These are phyloP conservation scores for Euptelea pleiosperma DNA, from an alignment of 164 flowering plant species.

Conservation along the genomic window DNA sequence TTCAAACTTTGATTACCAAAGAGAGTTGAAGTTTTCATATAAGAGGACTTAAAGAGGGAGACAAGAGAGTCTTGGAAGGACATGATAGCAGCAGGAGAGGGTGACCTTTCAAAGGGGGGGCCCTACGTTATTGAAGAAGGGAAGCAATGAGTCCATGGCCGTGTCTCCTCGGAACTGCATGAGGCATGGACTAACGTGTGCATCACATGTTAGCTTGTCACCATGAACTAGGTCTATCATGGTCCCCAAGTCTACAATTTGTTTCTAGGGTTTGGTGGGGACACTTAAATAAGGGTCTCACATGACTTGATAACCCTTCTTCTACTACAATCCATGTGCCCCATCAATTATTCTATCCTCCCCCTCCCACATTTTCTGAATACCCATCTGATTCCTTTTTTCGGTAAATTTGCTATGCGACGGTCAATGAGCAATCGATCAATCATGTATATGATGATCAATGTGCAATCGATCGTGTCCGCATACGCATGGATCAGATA, in stretches of 20 bases:
- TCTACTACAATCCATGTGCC: constrained; percentile 60
- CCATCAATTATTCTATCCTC: constrained; percentile 19
- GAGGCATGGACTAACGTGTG: constrained; percentile 26
- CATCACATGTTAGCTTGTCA: constrained; percentile 53
- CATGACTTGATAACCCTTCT: constrained; percentile 49
- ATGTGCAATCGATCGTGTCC: no score
- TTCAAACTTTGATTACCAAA: neutral
- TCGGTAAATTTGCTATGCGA: no score
- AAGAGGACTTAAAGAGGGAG: neutral
- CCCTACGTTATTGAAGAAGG: constrained; percentile 18
- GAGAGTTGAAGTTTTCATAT: neutral
- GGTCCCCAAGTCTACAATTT: constrained; percentile 22
- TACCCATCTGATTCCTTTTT: no score
- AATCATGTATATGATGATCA: no score
- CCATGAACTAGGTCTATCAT: constrained; percentile 14
- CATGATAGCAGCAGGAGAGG: no score
- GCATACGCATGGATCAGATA: no score
- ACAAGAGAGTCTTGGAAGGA: neutral
- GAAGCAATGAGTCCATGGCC: constrained; percentile 21
- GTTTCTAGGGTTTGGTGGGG: constrained; percentile 31
- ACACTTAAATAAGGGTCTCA: constrained; percentile 38
- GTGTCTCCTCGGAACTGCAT: constrained; percentile 16
- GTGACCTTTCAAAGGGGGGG: constrained; percentile 8
- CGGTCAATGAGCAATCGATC: no score
- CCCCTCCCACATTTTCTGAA: no score